These are phyloP conservation scores for Fusarium sp. DNA, from an alignment of 2,329 filamentous ascomycete genomes.

Conservation along the genomic window DNA sequence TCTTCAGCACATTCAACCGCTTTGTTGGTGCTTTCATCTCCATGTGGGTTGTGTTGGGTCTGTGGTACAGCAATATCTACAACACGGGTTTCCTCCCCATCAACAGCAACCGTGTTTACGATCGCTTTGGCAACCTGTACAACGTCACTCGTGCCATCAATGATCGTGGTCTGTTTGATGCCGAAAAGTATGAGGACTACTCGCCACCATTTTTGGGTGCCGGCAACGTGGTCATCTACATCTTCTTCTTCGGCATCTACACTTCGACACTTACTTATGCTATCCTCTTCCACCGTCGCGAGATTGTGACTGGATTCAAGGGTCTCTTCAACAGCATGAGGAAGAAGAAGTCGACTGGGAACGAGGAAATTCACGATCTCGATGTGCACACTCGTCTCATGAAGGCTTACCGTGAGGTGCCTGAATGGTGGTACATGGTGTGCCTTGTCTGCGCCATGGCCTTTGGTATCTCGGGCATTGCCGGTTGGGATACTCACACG, in stretches of 20 bases:
- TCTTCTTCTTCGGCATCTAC: conserved; percentile 56
- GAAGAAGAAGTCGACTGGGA: conserved; percentile 37
- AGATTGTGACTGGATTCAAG: conserved; percentile 52
- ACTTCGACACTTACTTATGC: conserved; percentile 53
- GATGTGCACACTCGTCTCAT: conserved; percentile 61
- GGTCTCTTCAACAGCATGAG: conserved; percentile 44
- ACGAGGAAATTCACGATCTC: conserved; percentile 32
- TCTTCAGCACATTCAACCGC: conserved; percentile 50
- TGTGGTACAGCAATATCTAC: conserved; percentile 50
- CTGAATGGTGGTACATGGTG: conserved; percentile 59
- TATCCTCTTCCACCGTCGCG: conserved; percentile 51
- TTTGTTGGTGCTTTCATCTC: conserved; percentile 45
- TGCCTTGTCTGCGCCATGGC: conserved; percentile 45
- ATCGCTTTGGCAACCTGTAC: conserved; percentile 52
- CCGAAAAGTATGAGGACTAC: conserved; percentile 52
- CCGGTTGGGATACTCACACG: conserved; percentile 55
- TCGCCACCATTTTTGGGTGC: conserved; percentile 56
- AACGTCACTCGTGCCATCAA: conserved; percentile 51
- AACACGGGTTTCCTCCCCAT: conserved; percentile 53
- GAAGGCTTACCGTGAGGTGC: conserved; percentile 57
- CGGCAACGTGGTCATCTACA: conserved; percentile 49
- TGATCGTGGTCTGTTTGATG: conserved; percentile 50
- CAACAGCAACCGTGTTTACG: conserved; percentile 52
- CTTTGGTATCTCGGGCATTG: conserved; percentile 49
- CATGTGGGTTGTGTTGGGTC: conserved; percentile 43